A percentile compares a stretch with the other conserved stretches of the same genome.
Evolutionary conservation across 192 early-diverging fungal genomes (phyloP).

Genomic region (Coemansia umbellata): DNA sequence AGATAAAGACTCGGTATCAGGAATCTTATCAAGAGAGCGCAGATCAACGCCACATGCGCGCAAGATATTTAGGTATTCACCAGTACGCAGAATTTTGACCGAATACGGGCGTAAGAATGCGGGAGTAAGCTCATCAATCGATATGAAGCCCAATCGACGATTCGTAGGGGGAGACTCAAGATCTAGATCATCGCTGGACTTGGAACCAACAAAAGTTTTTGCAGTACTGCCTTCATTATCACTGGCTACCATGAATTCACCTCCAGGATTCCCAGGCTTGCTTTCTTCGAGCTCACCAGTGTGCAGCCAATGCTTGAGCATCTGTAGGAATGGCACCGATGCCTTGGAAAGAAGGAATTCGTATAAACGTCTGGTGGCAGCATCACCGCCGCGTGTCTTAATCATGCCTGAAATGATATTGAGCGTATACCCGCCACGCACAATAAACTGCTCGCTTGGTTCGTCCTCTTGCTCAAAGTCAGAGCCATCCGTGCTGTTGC

Average conservation of each 20-base stretch:
- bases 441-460: slow-evolving; percentile 41
- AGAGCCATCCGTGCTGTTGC: slow-evolving; percentile 8
- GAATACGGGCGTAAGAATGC: slow-evolving; percentile 72
- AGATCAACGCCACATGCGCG: slow-evolving; percentile 64
- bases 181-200: slow-evolving; percentile 11
- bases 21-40: slow-evolving; percentile 15
- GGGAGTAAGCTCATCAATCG: slow-evolving; percentile 54
- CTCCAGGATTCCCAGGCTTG: slow-evolving; percentile 46
- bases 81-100: slow-evolving; percentile 80
- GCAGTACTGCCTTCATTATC: slow-evolving; percentile 56
- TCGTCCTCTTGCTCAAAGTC: slow-evolving; percentile 21
- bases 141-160: slow-evolving; percentile 14
- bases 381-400: slow-evolving; percentile 56
- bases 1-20: neutral
- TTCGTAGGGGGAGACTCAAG: neutral
- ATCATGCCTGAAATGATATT: slow-evolving; percentile 70
- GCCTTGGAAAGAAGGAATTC: slow-evolving; percentile 73
- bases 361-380: slow-evolving; percentile 70
- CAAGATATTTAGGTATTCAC: slow-evolving; percentile 94
- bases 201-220: slow-evolving; percentile 75
- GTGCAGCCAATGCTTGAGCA: slow-evolving; percentile 86
- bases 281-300: slow-evolving; percentile 83
- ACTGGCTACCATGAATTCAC: slow-evolving; percentile 92
- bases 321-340: slow-evolving; percentile 75
- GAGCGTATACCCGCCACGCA: slow-evolving; percentile 77